Evolutionary conservation across 495 filamentous ascomycete species (phyloP).

Genomic region (Penicillium arizonense): DNA sequence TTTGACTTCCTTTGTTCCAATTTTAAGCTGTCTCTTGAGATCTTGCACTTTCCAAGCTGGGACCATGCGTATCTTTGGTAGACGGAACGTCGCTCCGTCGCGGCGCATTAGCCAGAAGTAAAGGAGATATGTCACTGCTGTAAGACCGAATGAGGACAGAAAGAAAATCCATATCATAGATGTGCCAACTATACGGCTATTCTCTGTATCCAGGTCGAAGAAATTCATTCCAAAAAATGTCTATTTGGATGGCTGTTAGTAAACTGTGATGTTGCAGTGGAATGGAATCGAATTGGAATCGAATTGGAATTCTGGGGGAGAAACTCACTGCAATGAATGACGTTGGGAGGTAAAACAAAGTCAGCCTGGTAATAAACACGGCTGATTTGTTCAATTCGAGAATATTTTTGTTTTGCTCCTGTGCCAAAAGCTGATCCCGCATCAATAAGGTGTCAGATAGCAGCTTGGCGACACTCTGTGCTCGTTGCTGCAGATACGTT

Average conservation of each 20-base stretch:
- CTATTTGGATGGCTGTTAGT: slow-evolving; percentile 7
- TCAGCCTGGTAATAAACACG: slow-evolving; percentile 41
- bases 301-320: too few species aligned
- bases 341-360: slow-evolving; percentile 42
- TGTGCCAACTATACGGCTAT: slow-evolving; percentile 20
- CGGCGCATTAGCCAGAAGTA: slow-evolving; percentile 9
- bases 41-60: neutral
- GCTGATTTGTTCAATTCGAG: slow-evolving; percentile 39
- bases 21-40: neutral
- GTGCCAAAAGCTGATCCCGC: slow-evolving; percentile 34
- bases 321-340: slow-evolving; percentile 44
- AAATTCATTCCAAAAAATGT: slow-evolving; percentile 41
- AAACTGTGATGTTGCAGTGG: neutral
- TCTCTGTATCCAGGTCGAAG: slow-evolving; percentile 26
- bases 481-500: slow-evolving; percentile 27
- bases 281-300: too few species aligned
- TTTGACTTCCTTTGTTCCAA: neutral
- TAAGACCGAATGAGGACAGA: slow-evolving; percentile 24
- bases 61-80: neutral
- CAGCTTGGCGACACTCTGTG: slow-evolving; percentile 30
- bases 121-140: slow-evolving; percentile 17
- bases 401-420: slow-evolving; percentile 37
- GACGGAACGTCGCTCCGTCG: neutral
- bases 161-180: slow-evolving; percentile 39
- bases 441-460: slow-evolving; percentile 36